Evolutionary conservation across 352 stramenopile genomes (phyloP), one percentile per base, ranked within the genome.

Genomic region (Vaucheria bursata): DNA sequence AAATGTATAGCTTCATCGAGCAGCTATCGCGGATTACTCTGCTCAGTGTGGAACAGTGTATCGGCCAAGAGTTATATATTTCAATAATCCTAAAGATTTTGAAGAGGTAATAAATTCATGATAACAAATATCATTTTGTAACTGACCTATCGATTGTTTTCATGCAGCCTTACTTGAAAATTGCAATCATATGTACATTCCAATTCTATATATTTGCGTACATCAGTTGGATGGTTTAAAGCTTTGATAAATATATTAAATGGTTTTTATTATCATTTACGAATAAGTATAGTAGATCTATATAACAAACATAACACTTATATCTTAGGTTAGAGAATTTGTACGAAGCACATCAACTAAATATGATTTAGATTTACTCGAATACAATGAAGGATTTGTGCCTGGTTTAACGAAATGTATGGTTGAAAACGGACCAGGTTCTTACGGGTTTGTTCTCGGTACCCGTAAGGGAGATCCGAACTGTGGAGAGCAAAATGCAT

Each of bases 81-180:
- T 98, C 84, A 89, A 98, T 77, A 93, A 95, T 74, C 83, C 89
- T 38, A 89, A 97, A 81, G 93, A 97, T 86, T 98, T 98, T 85
- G 88, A 89, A 0, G 89, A 74, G 33, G 38, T 74, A 50, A 70
- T 12, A 1, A 31, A 1, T 0, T 3, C 12, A 33, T 6, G 70
- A 3, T 65, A 70, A 70, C 8, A 7, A 29, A 38, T 7, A 12
- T 34, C 8, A 12, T 29, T 34, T 70, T 70, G 7, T 38, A n/a
- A 18, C 7, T 7, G n/a, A 34, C 12, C 25, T 49, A 7, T 49
- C 29, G 29, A 65, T 7, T 29, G 29, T 49, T 7, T 38, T 38
- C 64, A 7, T 38, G 64, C 8, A 70, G 7, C 64, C 7, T 70
- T n/a, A n/a, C n/a, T n/a, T n/a, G n/a, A n/a, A n/a, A n/a, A n/a